Conservation (phyloP, 352 stramenopile species). For the Pythium scleroteichum region DNA sequence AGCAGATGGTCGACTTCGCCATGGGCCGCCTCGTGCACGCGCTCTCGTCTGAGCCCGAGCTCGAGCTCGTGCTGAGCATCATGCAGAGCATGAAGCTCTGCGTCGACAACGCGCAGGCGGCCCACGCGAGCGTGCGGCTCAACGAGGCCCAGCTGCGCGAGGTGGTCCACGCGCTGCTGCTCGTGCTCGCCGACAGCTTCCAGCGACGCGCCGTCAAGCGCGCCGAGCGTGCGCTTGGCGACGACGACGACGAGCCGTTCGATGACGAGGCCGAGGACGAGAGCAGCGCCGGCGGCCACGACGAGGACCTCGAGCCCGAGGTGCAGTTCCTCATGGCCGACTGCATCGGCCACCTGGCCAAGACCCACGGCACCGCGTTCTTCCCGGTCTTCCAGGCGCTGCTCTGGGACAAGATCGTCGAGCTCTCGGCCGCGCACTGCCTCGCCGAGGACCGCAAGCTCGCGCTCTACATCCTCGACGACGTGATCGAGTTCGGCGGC, state of each 20-base stretch:
- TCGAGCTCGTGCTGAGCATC: constrained; percentile 84
- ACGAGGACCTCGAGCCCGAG: constrained; percentile 63
- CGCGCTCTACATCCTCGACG: constrained; percentile 86
- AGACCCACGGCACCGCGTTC: constrained; percentile 63
- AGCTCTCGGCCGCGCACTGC: constrained; percentile 64
- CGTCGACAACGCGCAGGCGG: constrained; percentile 44
- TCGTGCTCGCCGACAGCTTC: constrained; percentile 81
- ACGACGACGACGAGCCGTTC: constrained; percentile 36
- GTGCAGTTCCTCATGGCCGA: constrained; percentile 82
- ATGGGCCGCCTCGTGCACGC: constrained; percentile 76
- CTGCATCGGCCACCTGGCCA: constrained; percentile 71
- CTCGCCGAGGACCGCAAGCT: constrained; percentile 78
- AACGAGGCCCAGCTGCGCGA: constrained; percentile 78
- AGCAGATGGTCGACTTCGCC: constrained; percentile 86
- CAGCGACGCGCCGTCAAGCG: constrained; percentile 68
- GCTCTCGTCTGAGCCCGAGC: constrained; percentile 77
- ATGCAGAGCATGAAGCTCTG: constrained; percentile 87
- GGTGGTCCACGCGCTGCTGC: constrained; percentile 68
- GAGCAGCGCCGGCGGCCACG: constrained; percentile 38
- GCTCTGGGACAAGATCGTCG: constrained; percentile 77
- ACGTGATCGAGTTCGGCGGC: constrained; percentile 81
- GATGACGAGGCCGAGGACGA: constrained; percentile 29
- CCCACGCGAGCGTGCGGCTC: constrained; percentile 46
- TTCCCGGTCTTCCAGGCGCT: constrained; percentile 77
- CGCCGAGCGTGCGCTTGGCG: constrained; percentile 33